Conservation (phyloP, 2,329 filamentous ascomycete species). For the Fusarium sp. region DNA sequence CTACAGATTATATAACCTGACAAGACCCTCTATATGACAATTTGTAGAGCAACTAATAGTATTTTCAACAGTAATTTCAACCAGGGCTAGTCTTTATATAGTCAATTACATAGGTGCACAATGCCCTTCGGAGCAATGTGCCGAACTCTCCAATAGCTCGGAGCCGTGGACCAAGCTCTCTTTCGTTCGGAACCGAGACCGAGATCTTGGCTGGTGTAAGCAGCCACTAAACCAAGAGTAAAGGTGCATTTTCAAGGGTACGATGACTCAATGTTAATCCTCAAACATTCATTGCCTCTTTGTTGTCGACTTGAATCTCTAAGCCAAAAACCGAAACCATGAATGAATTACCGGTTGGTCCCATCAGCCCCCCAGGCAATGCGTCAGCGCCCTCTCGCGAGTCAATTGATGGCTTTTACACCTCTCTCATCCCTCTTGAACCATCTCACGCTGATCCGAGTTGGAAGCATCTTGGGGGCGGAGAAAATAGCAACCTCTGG, state of each 20-base stretch:
- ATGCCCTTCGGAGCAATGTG: not conserved
- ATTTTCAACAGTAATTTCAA: no score
- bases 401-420: constrained; percentile 45
- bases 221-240: not conserved
- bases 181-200: not conserved
- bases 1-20: no score
- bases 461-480: constrained; percentile 48
- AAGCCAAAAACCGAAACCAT: not conserved
- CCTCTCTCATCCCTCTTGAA: constrained; percentile 45
- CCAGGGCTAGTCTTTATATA: no score
- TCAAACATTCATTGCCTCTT: not conserved
- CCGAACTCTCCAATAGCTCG: not conserved
- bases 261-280: not conserved
- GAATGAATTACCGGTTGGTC: constrained; percentile 32
- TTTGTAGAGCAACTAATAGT: no score
- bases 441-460: constrained; percentile 42
- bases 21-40: no score
- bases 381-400: constrained; percentile 29
- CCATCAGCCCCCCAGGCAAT: constrained; percentile 23
- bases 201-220: not conserved
- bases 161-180: not conserved
- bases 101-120: no score
- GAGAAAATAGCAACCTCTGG: constrained; percentile 47
- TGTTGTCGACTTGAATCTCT: no score
- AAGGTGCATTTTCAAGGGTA: not conserved